Evolutionary conservation across 2,329 filamentous ascomycete genomes (phyloP).

Genomic region (Paraconiothyrium brasiliense): DNA sequence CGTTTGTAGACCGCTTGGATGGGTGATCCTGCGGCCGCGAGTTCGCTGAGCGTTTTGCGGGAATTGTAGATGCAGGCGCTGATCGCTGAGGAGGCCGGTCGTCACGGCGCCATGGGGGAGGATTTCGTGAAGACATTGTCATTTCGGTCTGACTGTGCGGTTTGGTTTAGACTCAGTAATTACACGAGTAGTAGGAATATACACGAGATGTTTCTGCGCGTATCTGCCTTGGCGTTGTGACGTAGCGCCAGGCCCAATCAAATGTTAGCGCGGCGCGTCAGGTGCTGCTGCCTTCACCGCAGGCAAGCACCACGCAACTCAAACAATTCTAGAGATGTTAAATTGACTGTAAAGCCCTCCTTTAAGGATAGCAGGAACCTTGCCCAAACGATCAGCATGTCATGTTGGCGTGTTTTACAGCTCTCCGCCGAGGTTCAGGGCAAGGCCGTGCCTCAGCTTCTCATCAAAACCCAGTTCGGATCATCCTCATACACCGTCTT

Average conservation of each 20-base stretch:
- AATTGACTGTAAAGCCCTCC: not conserved
- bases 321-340: not conserved
- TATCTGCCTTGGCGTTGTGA: constrained; percentile 16
- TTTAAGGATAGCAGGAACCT: not conserved
- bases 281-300: constrained; percentile 20
- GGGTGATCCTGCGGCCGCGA: constrained; percentile 50
- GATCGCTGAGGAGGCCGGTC: constrained; percentile 31
- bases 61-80: constrained; percentile 46
- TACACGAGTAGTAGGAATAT: not conserved
- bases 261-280: constrained; percentile 15
- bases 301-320: constrained; percentile 1
- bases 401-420: constrained; percentile 46
- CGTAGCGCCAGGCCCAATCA: constrained; percentile 14
- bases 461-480: constrained; percentile 69
- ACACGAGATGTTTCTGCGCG: constrained; percentile 2
- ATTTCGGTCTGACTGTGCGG: not conserved
- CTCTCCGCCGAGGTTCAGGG: constrained; percentile 33
- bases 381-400: constrained; percentile 28
- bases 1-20: constrained; percentile 56
- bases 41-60: constrained; percentile 55
- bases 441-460: constrained; percentile 63
- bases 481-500: constrained; percentile 69
- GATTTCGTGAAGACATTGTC: constrained; percentile 44
- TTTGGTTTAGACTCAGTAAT: not conserved
- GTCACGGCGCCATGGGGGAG: constrained; percentile 45